These are phyloP conservation scores for Xanthoceras sorbifolium DNA, from an alignment of 345 rosid genomes.

Conservation along the genomic window DNA sequence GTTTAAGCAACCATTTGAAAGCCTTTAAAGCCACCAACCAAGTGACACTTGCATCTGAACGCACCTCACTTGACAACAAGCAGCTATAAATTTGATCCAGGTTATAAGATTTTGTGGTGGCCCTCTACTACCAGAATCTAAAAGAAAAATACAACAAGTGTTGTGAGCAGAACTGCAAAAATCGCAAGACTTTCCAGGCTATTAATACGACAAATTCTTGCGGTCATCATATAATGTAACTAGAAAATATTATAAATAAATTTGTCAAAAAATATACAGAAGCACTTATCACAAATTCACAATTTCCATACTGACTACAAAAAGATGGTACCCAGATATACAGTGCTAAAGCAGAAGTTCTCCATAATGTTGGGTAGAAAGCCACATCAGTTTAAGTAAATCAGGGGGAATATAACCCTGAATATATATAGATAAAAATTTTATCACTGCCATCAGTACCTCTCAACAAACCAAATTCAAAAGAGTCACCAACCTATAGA, in stretches of 20 bases:
- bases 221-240: too few relatives aligned
- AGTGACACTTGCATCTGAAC: conserved; percentile 13
- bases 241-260: background rate
- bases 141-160: conserved; percentile 26
- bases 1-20: conserved; percentile 11
- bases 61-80: conserved; percentile 67
- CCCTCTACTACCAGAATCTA: conserved; percentile 53
- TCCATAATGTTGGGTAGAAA: background rate
- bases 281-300: background rate
- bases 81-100: conserved; percentile 65
- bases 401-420: background rate
- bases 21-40: conserved; percentile 5
- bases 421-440: background rate
- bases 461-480: background rate
- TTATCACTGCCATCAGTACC: background rate
- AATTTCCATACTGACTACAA: background rate
- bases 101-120: conserved; percentile 69
- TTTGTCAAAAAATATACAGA: background rate
- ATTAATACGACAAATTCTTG: background rate
- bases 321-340: background rate
- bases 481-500: background rate
- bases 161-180: background rate
- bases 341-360: background rate
- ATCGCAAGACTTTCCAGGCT: background rate
- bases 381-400: background rate